Base-by-base conservation (phyloP, 2,329 filamentous ascomycete species). In the Monosporascus sp. region DNA sequence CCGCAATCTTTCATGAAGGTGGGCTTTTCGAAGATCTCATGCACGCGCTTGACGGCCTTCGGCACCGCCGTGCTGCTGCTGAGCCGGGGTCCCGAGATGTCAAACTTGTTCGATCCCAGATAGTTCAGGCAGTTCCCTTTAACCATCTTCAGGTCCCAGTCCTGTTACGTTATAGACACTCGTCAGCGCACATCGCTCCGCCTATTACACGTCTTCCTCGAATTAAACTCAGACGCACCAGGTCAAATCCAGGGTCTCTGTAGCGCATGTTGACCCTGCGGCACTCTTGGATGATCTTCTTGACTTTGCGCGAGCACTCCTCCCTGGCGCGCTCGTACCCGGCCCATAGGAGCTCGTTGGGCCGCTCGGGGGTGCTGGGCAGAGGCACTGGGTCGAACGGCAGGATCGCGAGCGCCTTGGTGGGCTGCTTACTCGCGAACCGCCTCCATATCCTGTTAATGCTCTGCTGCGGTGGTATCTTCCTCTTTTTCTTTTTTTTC, bases 241-340 rank as follows among this genome's bases (percentile, higher is more conserved):
- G 63, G 59, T 83, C 80, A 68, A 76, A 84, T 1, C 77, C 79
- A 1, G 82, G 81, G 59, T 89, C 86, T 24, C 88, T 80, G 66
- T 94, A 95, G 63, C 90, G 87, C 67, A 87, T 87, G 63, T 95
- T 95, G 38, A 91, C 78, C 22, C 88, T 78, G 58, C 79, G 77
- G 70, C 90, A 94, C 61, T 84, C 81, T 56, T 79, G 72, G 48
- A 83, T 80, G 55, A 85, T 85, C 65, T 83, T 84, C 47, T 76
- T 71, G 37, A 78, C 87, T 70, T 76, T 87, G 46, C 80, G 78
- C 20, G 76, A 77, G 64, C 86, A 89, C 60, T 85, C 81, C 20
- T 84, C 81, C 1, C 74, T 79, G 0, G 85, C 86, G 47, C 85
- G 77, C 58, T 87, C 80, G 62, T 86, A 88, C 5, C 82, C 82